Base-by-base conservation (phyloP, 495 filamentous ascomycete genomes). In the Clohesyomyces aquaticus region DNA sequence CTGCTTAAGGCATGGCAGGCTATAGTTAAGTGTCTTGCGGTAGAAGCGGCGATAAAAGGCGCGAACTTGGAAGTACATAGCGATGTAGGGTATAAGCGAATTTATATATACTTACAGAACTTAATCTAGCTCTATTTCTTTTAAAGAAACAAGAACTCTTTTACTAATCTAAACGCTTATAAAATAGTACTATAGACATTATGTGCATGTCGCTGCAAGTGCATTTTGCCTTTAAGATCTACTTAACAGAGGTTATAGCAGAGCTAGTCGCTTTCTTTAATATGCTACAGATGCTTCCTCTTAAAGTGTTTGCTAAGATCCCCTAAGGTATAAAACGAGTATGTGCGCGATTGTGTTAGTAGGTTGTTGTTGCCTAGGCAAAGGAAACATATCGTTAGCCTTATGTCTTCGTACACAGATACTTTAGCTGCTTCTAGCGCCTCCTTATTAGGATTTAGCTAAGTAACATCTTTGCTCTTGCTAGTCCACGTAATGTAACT, bases 241-340 rank as follows among this genome's bases (percentile, higher is more conserved):
- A 65, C 45, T 29, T 52, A 19, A 52, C 43, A 65, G 54, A 65
- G 53, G 26, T 59, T 52, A 16, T 46, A 75, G 59, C 64, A 27
- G 53, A 71, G 23, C 67, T 35, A 62, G 53, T 63, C 65, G 55
- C 29, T 63, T 61, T 47, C 41, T 50, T 54, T 68, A 47, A 77
- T 69, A 55, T 74, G 54, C 22, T 54, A 6, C 23, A 78, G 66
- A 69, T 79, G 66, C 52, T 78, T 77, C 58, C 70, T 67, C 65
- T 76, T 76, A 22, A 80, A 78, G 61, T 80, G 71, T 63, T 78
- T 80, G 16, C 70, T 76, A 38, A 80, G 61, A 63, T 56, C 42
- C 10, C 38, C 28, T 32, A 42, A 22, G 23, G 51, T 49, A 50
- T 50, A 10, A 65, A 77, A 78, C 54, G 50, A 68, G 52, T 75